Percentiles rank a stretch among this genome's conserved stretches.
Evolutionary conservation across 257 asterid genomes (phyloP).

Genomic region (Knoxia roxburghii): DNA sequence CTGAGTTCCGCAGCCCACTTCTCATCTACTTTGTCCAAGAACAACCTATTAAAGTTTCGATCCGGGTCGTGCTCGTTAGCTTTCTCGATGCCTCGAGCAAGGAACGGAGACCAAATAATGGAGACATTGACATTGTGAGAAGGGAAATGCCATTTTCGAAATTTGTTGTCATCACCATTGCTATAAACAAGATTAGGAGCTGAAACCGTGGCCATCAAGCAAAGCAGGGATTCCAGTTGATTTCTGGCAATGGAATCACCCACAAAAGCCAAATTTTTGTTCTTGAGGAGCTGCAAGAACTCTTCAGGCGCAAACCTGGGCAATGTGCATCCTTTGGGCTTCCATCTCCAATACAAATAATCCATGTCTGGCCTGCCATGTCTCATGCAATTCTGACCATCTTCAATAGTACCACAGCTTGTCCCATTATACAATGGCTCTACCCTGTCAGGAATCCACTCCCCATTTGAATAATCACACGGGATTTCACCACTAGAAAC

Average conservation of each 20-base stretch:
- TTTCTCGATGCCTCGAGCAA: slow-evolving; percentile 65
- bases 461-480: slow-evolving; percentile 65
- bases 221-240: slow-evolving; percentile 70
- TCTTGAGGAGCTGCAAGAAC: slow-evolving; percentile 44
- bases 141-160: slow-evolving; percentile 55
- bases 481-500: slow-evolving; percentile 3
- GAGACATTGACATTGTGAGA: slow-evolving; percentile 45
- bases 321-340: slow-evolving; percentile 53
- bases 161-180: slow-evolving; percentile 51
- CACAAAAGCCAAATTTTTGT: slow-evolving; percentile 70
- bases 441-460: slow-evolving; percentile 38
- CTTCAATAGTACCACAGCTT: slow-evolving; percentile 55
- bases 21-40: slow-evolving; percentile 52
- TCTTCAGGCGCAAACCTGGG: slow-evolving; percentile 49
- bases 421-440: slow-evolving; percentile 65
- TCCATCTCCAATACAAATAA: slow-evolving; percentile 73
- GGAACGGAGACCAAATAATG: slow-evolving; percentile 80
- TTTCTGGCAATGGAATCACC: slow-evolving; percentile 88
- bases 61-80: not conserved
- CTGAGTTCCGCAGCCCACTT: slow-evolving; percentile 53
- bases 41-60: slow-evolving; percentile 33
- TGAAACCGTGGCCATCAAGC: slow-evolving; percentile 46
- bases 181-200: slow-evolving; percentile 42
- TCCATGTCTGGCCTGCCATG: slow-evolving; percentile 61
- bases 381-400: slow-evolving; percentile 61